phyloP scores from a whole-genome alignment of 805 yeast species.

The Metschnikowia drakensbergensis region DNA sequence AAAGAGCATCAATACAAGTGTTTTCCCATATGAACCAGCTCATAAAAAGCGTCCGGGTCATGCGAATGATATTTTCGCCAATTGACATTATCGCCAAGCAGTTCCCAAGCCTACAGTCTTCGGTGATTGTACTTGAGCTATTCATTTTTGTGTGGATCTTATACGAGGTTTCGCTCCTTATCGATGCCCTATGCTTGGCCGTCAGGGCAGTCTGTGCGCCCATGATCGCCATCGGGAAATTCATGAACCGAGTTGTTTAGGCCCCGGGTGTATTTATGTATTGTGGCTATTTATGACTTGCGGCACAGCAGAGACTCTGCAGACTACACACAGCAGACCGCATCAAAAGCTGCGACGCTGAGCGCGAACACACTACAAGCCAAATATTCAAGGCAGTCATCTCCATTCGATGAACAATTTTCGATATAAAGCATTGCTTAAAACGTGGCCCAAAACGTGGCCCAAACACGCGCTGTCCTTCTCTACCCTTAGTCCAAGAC shows the following conservation, averaged over 20 bases:
- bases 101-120: slow-evolving; percentile 36
- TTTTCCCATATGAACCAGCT: slow-evolving; percentile 27
- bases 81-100: slow-evolving; percentile 36
- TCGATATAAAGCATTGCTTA: background rate
- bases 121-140: slow-evolving; percentile 39
- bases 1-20: slow-evolving; percentile 9
- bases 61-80: slow-evolving; percentile 38
- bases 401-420: background rate
- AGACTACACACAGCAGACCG: no score
- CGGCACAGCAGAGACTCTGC: no score
- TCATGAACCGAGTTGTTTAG: slow-evolving; percentile 41
- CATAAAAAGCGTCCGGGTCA: slow-evolving; percentile 33
- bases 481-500: background rate
- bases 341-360: no score
- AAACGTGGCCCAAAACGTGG: background rate
- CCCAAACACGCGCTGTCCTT: background rate
- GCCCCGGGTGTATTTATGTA: background rate
- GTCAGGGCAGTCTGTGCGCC: slow-evolving; percentile 45
- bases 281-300: no score
- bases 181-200: slow-evolving; percentile 44
- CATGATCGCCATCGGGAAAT: slow-evolving; percentile 42
- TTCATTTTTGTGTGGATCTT: slow-evolving; percentile 39
- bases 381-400: background rate
- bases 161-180: slow-evolving; percentile 38
- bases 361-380: background rate